A percentile compares a stretch with the other conserved stretches of the same genome.
Conservation (phyloP, 495 filamentous ascomycete species). For the Podospora sp. region DNA sequence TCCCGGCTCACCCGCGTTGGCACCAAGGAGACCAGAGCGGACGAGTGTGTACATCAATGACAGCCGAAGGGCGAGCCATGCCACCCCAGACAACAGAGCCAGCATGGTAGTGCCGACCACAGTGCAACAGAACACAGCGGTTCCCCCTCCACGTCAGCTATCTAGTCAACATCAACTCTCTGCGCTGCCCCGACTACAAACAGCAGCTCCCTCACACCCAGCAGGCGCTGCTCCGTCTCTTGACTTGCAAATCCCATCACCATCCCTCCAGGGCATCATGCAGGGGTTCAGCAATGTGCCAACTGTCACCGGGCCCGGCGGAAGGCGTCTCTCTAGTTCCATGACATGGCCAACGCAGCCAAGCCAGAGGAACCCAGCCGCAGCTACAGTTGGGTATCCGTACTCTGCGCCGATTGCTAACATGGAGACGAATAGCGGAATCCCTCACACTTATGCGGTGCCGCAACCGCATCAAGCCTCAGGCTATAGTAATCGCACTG, state of each 20-base stretch:
- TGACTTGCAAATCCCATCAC: constrained; percentile 33
- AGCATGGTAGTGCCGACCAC: not conserved
- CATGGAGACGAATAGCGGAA: constrained; percentile 31
- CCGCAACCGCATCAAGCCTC: constrained; percentile 37
- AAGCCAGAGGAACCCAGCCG: constrained; percentile 18
- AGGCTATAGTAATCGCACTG: constrained; percentile 24
- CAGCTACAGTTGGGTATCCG: constrained; percentile 40
- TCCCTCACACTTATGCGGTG: constrained; percentile 35
- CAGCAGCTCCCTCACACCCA: constrained; percentile 14
- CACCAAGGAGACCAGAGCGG: constrained; percentile 18
- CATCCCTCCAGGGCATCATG: constrained; percentile 24
- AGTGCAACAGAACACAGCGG: not conserved
- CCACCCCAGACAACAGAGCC: constrained; percentile 11
- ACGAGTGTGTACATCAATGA: constrained; percentile 22
- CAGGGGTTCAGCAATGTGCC: constrained; percentile 17
- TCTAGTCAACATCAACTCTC: constrained; percentile 11
- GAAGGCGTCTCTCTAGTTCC: constrained; percentile 42
- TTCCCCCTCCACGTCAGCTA: constrained; percentile 5
- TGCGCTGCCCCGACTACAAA: constrained; percentile 18
- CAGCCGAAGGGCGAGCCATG: constrained; percentile 24
- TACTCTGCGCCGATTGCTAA: constrained; percentile 44
- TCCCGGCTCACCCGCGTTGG: constrained; percentile 45
- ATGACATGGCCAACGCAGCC: constrained; percentile 50
- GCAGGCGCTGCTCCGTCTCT: constrained; percentile 23
- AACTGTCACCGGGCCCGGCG: constrained; percentile 22